A percentile compares a stretch with the other conserved stretches of the same genome.
Conservation (phyloP, 495 filamentous ascomycete genomes). For the Xylaria bambusicola region DNA sequence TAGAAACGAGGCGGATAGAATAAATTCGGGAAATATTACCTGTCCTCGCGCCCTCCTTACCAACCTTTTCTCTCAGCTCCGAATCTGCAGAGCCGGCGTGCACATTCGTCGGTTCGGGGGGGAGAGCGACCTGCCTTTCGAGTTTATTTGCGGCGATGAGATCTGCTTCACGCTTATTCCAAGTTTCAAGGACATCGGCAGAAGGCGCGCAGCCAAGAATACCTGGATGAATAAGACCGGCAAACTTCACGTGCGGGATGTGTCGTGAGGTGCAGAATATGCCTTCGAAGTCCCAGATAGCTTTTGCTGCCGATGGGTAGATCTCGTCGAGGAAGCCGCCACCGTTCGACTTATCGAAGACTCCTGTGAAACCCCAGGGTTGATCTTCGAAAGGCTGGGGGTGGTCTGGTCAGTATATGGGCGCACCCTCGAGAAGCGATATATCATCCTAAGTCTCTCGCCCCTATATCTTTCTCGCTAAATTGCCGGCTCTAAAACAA, state of each 20-base stretch:
- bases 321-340: constrained; percentile 91
- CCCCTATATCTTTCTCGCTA: not conserved
- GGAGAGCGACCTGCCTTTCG: constrained; percentile 76
- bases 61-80: constrained; percentile 71
- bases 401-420: constrained; percentile 1
- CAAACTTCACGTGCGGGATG: constrained; percentile 84
- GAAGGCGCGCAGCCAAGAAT: constrained; percentile 92
- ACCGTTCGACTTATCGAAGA: constrained; percentile 82
- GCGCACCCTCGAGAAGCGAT: too few species aligned
- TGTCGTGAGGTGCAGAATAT: constrained; percentile 91
- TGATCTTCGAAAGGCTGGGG: constrained; percentile 69
- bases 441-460: not conserved
- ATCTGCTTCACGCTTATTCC: constrained; percentile 81
- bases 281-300: constrained; percentile 97
- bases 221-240: constrained; percentile 91
- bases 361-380: constrained; percentile 90
- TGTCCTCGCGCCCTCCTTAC: constrained; percentile 82
- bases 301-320: constrained; percentile 87
- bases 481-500: too few species aligned
- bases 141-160: constrained; percentile 68
- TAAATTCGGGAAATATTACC: not conserved
- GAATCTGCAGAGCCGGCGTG: constrained; percentile 70
- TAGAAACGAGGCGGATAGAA: too few species aligned
- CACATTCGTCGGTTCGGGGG: constrained; percentile 68
- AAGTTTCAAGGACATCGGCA: constrained; percentile 61